Base-by-base conservation (phyloP, 1,284 basidiomycete genomes). In the Fomitopsis pinicola region DNA sequence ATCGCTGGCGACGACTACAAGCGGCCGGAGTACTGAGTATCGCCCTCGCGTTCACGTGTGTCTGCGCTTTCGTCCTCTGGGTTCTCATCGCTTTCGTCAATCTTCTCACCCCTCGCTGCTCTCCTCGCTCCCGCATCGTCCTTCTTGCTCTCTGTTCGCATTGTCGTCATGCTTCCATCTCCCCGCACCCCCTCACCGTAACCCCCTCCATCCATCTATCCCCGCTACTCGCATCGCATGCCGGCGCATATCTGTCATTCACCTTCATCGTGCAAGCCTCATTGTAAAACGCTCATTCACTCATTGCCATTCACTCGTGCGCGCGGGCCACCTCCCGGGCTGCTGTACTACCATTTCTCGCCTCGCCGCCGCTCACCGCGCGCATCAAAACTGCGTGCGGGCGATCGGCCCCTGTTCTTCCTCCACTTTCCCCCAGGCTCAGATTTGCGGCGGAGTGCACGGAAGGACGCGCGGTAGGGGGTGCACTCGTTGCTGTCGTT, bases 1-100 rank as follows among this genome's bases (percentile, higher is more conserved):
- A 77, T 82, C 7, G 84, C 85, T 60, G 74, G 73, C 42, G 80
- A 82, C 59, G 85, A 88, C 64, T 88, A 87, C 79, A 89, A 89
- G 72, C 79, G 76, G 19, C 81, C 65, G 10, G 60, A 68, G 15
- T 67, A 68, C 55, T 68, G 44, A 36, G 33, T 12, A 3, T 9
- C 42, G n/a, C 35, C 1, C 38, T 30, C 28, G 14, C 7, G 14
- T 30, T 48, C 12, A n/a, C 22, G 30, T 35, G 5, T 50, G 28
- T 8, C 42, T 17, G n/a, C 35, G 44, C 30, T 36, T 17, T 22
- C 30, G 28, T 19, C n/a, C 35, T 30, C 45, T 38, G 12, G 8
- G 22, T 52, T 44, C 57, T 9, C 35, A 50, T n/a, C 33, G 44
- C 45, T 35, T 38, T 50, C 57, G 33, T 38, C 19, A 28, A 2